These are phyloP conservation scores for Sporobolus alterniflorus DNA, from an alignment of 202 grass and related monocot species.

Conservation along the genomic window DNA sequence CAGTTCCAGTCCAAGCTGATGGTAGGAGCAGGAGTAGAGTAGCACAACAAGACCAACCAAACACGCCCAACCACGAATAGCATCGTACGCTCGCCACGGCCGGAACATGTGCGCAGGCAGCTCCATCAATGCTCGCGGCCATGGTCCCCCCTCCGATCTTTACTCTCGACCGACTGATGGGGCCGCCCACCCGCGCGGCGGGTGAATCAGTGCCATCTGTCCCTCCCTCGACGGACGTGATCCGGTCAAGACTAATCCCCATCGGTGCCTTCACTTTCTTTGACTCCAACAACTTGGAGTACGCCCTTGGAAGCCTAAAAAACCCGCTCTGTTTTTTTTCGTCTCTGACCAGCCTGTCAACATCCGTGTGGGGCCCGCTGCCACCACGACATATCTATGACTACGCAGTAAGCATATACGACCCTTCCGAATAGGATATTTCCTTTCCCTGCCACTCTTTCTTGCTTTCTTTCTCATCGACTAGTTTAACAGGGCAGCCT, in stretches of 20 bases:
- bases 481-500: neutral
- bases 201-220: neutral
- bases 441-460: neutral
- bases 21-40: neutral
- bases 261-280: neutral
- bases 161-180: neutral
- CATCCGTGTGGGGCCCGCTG: constrained; percentile 15
- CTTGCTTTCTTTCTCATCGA: neutral
- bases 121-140: constrained; percentile 44
- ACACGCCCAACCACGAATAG: neutral
- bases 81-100: neutral
- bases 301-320: too few species aligned
- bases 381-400: constrained; percentile 15
- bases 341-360: constrained; percentile 12
- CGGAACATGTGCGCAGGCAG: constrained; percentile 37
- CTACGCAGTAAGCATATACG: neutral
- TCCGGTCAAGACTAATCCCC: constrained; percentile 28
- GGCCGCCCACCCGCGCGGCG: neutral
- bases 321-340: too few species aligned
- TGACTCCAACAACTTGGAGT: too few species aligned
- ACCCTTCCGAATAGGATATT: constrained; percentile 22
- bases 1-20: neutral
- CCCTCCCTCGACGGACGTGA: neutral
- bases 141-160: constrained; percentile 35
- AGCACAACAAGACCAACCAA: neutral